A percentile compares a stretch with the other conserved stretches of the same genome.
These are phyloP conservation scores for Verticillium nubilum DNA, from an alignment of 2,329 filamentous ascomycete genomes.

Conservation along the genomic window DNA sequence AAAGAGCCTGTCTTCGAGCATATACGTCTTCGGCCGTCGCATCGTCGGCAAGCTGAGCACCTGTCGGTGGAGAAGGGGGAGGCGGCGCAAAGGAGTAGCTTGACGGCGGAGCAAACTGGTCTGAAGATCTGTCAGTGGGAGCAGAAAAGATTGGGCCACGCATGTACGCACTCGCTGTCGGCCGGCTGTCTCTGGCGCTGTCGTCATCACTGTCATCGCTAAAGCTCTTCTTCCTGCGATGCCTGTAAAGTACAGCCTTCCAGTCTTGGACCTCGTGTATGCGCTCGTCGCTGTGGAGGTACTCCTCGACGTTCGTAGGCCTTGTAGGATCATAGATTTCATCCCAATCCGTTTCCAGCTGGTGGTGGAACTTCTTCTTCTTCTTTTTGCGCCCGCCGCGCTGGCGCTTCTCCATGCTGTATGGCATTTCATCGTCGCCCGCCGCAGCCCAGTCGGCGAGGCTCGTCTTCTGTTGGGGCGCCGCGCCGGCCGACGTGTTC, in stretches of 20 bases:
- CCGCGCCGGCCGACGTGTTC: constrained; percentile 16
- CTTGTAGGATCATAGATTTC: constrained; percentile 82
- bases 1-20: constrained; percentile 55
- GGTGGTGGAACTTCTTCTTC: constrained; percentile 59
- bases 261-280: constrained; percentile 76
- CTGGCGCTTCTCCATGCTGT: constrained; percentile 60
- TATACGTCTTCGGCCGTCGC: constrained; percentile 66
- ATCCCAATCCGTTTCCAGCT: constrained; percentile 73
- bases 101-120: constrained; percentile 55
- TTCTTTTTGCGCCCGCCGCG: constrained; percentile 75
- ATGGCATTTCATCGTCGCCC: constrained; percentile 77
- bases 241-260: constrained; percentile 75
- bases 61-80: constrained; percentile 40
- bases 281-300: constrained; percentile 77
- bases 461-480: constrained; percentile 55
- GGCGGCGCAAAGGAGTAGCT: constrained; percentile 54
- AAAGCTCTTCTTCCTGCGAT: constrained; percentile 47
- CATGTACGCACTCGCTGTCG: constrained; percentile 14
- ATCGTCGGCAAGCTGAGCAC: constrained; percentile 48
- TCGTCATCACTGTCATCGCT: constrained; percentile 38
- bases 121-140: constrained; percentile 24
- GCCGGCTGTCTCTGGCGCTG: constrained; percentile 25
- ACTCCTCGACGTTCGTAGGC: constrained; percentile 81
- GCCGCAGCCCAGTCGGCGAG: constrained; percentile 76
- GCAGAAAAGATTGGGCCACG: constrained; percentile 4